These are phyloP conservation scores for Xylaria sp. DNA, from an alignment of 2,329 filamentous ascomycete genomes.

Conservation along the genomic window DNA sequence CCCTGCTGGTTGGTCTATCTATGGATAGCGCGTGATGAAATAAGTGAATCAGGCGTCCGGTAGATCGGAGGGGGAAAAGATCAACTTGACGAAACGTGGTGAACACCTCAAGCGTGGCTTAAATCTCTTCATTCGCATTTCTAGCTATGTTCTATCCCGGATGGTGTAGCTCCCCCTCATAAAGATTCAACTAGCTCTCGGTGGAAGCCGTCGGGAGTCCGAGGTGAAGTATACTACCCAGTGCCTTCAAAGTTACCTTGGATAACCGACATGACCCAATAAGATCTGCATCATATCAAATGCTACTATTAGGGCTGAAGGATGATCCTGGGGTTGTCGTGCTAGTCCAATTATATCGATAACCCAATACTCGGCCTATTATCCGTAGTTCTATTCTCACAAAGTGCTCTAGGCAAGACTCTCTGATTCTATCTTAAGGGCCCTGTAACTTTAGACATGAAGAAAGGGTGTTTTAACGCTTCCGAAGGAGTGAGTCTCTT, in stretches of 20 bases:
- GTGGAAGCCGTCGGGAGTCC: neutral
- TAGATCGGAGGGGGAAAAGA: neutral
- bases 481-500: conserved; percentile 89
- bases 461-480: conserved; percentile 90
- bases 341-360: conserved; percentile 13
- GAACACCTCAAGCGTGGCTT: neutral
- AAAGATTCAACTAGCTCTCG: conserved; percentile 35
- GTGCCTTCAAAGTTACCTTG: neutral
- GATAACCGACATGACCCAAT: neutral
- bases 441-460: conserved; percentile 59
- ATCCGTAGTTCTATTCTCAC: conserved; percentile 3
- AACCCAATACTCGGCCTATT: conserved; percentile 28
- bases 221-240: neutral
- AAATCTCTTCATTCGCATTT: conserved; percentile 21
- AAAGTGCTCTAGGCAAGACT: conserved; percentile 18
- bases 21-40: neutral
- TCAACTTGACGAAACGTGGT: neutral
- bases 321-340: neutral
- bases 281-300: neutral
- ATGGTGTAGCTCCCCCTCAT: neutral
- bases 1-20: neutral
- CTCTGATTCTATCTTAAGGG: conserved; percentile 31
- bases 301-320: neutral
- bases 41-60: neutral
- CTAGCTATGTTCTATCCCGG: conserved; percentile 24